These are phyloP conservation scores for Eleusine coracana DNA, from an alignment of 176 grass and related monocot species.

Conservation along the genomic window DNA sequence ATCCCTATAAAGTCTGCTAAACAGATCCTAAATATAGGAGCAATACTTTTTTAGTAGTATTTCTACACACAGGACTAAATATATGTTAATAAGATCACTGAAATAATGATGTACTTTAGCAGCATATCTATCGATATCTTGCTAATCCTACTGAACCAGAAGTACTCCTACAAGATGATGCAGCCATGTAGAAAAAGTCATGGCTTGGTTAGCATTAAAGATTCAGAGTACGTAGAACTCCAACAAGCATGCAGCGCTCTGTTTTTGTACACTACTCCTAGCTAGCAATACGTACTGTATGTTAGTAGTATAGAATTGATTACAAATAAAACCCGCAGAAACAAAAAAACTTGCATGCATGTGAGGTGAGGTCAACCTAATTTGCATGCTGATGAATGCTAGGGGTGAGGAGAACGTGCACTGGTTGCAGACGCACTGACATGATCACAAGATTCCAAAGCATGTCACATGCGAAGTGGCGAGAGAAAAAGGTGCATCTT, in stretches of 20 bases:
- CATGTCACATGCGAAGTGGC: slow-evolving; percentile 31
- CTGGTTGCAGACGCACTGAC: slow-evolving; percentile 24
- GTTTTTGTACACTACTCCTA: neutral
- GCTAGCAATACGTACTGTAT: neutral
- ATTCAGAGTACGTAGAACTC: too few species aligned
- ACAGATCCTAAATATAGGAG: neutral
- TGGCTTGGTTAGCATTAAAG: too few species aligned
- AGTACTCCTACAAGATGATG: too few species aligned
- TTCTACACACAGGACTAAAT: too few species aligned
- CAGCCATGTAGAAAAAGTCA: too few species aligned
- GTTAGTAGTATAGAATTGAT: neutral
- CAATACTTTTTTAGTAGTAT: too few species aligned
- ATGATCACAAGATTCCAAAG: slow-evolving; percentile 13
- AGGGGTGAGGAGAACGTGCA: slow-evolving; percentile 21
- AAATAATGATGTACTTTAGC: too few species aligned
- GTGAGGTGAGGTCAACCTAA: slow-evolving; percentile 40
- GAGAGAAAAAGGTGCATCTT: neutral
- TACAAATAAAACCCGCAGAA: neutral
- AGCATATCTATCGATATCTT: too few species aligned
- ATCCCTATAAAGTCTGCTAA: too few species aligned
- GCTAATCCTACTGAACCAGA: too few species aligned
- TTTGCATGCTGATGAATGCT: slow-evolving; percentile 24
- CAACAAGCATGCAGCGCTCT: too few species aligned
- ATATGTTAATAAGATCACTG: too few species aligned
- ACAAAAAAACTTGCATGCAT: slow-evolving; percentile 3